Evolutionary conservation across 148 eudicot species (phyloP), one percentile per base, ranked within the genome.

Genomic region (Gaultheria prostrata): DNA sequence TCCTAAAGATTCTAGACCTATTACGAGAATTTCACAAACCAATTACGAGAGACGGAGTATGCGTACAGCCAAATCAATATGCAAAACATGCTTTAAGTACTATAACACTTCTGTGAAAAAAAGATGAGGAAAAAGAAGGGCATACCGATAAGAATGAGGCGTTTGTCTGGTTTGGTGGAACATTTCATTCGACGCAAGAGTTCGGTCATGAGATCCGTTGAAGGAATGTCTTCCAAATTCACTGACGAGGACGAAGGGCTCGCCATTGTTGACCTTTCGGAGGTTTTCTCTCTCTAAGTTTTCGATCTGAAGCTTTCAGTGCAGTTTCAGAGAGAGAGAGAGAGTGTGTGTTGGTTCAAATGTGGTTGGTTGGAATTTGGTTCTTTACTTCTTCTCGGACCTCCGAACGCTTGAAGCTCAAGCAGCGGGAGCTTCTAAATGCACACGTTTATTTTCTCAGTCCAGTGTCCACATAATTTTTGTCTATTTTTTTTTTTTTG

Each of bases 181-280:
- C 99, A 96, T 80, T 92, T 96, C 94, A 94, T 91, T 39, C 99
- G 99, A 50, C 99, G 99, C 51, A 96, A 92, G 32, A 96, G 97
- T 88, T 96, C 99, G 32, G 91, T 78, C 99, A 93, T 93, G 86
- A 96, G 89, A 88, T 93, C 95, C 46, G 82, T 78, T 0, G 97
- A 91, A 13, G 90, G 90, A 1, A 94, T 90, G 83, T 96, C 99
- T 71, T 96, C 99, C 89, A 95, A 89, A 61, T 89, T 89, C 81
- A 83, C 80, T 15, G 81, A 35, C 20, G 85, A 83, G 53, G 84
- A 59, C 83, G 86, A 69, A 79, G 50, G 65, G 39, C 51, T 51
- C 84, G 90, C 93, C 89, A 86, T 86, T 81, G 51, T 80, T 57
- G 51, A 39, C 46, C 72, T 79, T 79, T 17, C 81, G 15, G 7